Base-by-base conservation (phyloP, 2,329 filamentous ascomycete genomes). In the Clathrospora elynae region DNA sequence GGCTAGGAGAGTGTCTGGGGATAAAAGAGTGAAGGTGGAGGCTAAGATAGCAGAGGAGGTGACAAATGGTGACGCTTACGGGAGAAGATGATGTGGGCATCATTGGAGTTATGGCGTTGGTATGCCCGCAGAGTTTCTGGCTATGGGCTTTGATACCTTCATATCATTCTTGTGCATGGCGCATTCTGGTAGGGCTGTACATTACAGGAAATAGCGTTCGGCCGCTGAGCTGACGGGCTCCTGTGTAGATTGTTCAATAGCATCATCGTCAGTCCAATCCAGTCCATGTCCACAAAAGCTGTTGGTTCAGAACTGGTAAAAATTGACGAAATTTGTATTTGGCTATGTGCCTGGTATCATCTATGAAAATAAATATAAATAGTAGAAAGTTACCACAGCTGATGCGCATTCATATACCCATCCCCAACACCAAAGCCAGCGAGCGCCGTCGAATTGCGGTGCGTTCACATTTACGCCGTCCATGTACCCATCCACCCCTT, bases 291-390 rank as follows among this genome's bases (percentile, higher is more conserved):
- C 5, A 20, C 7, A 33, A 33, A 14, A 36, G 24, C n/a, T n/a
- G n/a, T n/a, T n/a, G n/a, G n/a, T n/a, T n/a, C n/a, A n/a, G n/a
- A n/a, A n/a, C n/a, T n/a, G n/a, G n/a, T n/a, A n/a, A n/a, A n/a
- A 38, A 23, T 16, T 14, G 23, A 38, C 20, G 6, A 30, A 16
- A 22, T 23, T 35, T 38, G 35, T 14, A 20, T 37, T 29, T 37
- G 23, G 26, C 13, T 14, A 25, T 29, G 10, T 18, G 23, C 34
- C 35, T 38, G 26, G 35, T 38, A 38, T 38, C 35, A 38, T 38
- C 17, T 23, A 39, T 24, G 20, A 19, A 23, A 23, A 38, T 13
- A 38, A 22, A 24, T 14, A 22, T 4, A 9, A 37, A 37, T 11
- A 25, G 17, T 18, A 12, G 20, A 16, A 4, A 9, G 13, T 7